A percentile compares a stretch with the other conserved stretches of the same genome.
Conservation (phyloP, 805 yeast species). For the Ogataea chonburiensis region DNA sequence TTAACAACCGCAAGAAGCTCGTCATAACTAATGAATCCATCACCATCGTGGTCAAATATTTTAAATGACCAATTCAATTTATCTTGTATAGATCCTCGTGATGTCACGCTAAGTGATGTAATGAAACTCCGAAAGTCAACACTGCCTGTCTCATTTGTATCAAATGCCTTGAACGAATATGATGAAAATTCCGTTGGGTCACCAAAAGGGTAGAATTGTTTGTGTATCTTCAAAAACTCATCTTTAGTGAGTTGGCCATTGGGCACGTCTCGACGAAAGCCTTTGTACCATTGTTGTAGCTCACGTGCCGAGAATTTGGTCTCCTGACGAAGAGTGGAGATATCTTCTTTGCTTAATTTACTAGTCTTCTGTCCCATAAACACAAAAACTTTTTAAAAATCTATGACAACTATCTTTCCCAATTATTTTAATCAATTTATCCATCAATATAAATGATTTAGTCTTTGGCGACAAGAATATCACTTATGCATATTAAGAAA, state of each 20-base stretch:
- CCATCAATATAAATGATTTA: no score
- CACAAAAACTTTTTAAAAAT: no score
- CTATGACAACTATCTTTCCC: no score
- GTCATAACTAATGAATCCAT: slow-evolving; percentile 70
- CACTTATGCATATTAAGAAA: slow-evolving; percentile 49
- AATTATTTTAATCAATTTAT: no score
- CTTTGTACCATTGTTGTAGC: slow-evolving; percentile 97
- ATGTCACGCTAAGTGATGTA: slow-evolving; percentile 78
- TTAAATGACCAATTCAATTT: slow-evolving; percentile 88
- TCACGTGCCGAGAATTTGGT: slow-evolving; percentile 93
- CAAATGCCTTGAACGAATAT: slow-evolving; percentile 86
- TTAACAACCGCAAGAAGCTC: slow-evolving; percentile 79
- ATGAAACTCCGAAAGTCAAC: slow-evolving; percentile 94
- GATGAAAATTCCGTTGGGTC: slow-evolving; percentile 91
- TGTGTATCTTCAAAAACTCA: slow-evolving; percentile 88
- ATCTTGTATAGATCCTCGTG: slow-evolving; percentile 82
- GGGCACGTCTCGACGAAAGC: slow-evolving; percentile 92
- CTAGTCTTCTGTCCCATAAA: slow-evolving; percentile 94
- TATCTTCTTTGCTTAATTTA: slow-evolving; percentile 86
- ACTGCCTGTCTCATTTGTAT: slow-evolving; percentile 71
- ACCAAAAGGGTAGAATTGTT: slow-evolving; percentile 98
- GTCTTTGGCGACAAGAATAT: slow-evolving; percentile 38
- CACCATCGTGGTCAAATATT: slow-evolving; percentile 78
- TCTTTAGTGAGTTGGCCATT: slow-evolving; percentile 81
- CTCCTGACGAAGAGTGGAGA: slow-evolving; percentile 73